Evolutionary conservation across 257 asterid genomes (phyloP), one percentile per base, ranked within the genome.

Genomic region (Solanum tarijense): DNA sequence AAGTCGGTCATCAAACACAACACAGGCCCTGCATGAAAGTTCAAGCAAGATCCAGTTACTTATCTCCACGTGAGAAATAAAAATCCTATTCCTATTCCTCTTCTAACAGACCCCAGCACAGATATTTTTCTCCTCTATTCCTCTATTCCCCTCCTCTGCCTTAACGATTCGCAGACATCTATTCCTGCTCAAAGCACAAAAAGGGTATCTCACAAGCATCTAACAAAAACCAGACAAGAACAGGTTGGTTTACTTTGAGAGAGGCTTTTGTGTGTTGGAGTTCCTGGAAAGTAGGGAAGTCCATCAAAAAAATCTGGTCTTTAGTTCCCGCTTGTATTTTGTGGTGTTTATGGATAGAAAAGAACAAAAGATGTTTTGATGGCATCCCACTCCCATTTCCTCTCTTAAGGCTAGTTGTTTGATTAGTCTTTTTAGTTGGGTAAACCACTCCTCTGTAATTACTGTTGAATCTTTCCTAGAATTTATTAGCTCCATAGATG

Each of bases 21-120:
- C 93, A 90, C 98, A 94, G 60, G 98, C 94, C 95, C 99, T 96
- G 89, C 93, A 90, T 16, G 52, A 83, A 85, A 86, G 48, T 18
- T 82, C 86, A 48, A 82, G 43, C 21, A 82, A 31, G 85, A 81
- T 46, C 41, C 41, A 48, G 87, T 72, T 72, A 72, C 25, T 71
- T 71, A 71, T 71, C 76, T 31, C 38, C 38, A 69, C 8, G 6
- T 69, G 76, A 69, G 38, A 69, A 69, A 69, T 69, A 69, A 34
- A 69, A 69, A 69, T 69, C 76, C 76, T 29, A 29, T 29, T 29
- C 38, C 76, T 29, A 14, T 69, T 69, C 38, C 35, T 29, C 1
- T 58, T 58, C 66, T 58, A 29, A 29, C 38, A 29, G 76, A 69
- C 23, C 76, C 66, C 85, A 46, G 68, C 69, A 81, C 41, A 48